Evolutionary conservation across 306 rosid species (phyloP), one percentile per base, ranked within the genome.

Genomic region (Delonix regia): DNA sequence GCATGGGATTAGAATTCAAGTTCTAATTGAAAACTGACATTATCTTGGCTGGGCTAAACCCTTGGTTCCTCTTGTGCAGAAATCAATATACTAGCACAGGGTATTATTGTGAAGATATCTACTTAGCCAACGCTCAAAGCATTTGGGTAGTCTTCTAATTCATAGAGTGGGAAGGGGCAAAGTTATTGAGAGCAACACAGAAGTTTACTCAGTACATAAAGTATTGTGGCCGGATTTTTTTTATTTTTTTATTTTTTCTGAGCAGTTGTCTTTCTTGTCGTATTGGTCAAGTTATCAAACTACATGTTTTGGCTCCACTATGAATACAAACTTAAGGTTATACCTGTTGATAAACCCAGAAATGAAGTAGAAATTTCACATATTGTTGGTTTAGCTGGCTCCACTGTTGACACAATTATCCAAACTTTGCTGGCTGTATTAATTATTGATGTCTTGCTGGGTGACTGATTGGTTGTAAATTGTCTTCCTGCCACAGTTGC

Each of bases 401-500:
- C 7, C 33, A 28, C 38, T 12, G 7, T 44, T 24, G 19, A 24
- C 22, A 10, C 22, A 42, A 25, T 44, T 56, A 68, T 9, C 56
- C 21, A 15, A 25, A 44, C 6, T 39, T 45, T 68, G 45, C 9
- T 78, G 57, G 36, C 24, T 69, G 49, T 61, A 13, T 61, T 7
- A 27, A 64, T 70, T 70, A 42, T 63, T 57, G 38, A 49, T 63
- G 65, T 25, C 65, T 45, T 69, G 41, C 45, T 57, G 48, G 49
- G 24, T 74, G 53, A 44, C 61, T 71, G 33, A 70, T 53, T 69
- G 78, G 24, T 80, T 77, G 79, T 5, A 42, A 44, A 21, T 75
- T 77, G 83, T 4, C 27, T 27, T 80, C 62, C 71, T 78, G 71
- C 78, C 14, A 14, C 78, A 93, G 99, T 83, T 93, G 88, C 98